phyloP scores from a whole-genome alignment of 441 rosid species.

The Viola pubescens region DNA sequence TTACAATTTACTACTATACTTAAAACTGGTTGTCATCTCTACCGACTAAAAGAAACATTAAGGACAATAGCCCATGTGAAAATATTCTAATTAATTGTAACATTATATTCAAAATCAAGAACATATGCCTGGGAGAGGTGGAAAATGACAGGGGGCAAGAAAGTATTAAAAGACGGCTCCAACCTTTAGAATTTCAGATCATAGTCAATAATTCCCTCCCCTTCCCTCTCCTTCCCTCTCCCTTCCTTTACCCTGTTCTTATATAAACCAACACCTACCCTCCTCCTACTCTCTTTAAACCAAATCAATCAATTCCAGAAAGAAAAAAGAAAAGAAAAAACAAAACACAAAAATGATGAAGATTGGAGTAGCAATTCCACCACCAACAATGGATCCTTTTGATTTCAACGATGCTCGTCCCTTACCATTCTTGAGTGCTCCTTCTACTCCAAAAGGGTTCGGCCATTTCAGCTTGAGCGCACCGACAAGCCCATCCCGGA shows the following conservation, averaged over 20 bases:
- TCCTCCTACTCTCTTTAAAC: not conserved
- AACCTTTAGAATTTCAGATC: conserved; percentile 2
- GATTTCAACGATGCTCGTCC: conserved; percentile 43
- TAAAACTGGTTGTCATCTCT: too few relatives aligned
- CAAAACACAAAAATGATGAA: not conserved
- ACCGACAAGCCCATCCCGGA: conserved; percentile 61
- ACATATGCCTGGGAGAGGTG: too few relatives aligned
- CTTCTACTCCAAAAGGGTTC: conserved; percentile 55
- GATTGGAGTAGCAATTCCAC: conserved; percentile 41
- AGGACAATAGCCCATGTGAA: too few relatives aligned
- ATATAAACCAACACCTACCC: not conserved
- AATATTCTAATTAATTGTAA: too few relatives aligned
- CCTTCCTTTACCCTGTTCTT: not conserved
- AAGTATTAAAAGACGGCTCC: conserved; percentile 11
- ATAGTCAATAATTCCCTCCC: conserved; percentile 13
- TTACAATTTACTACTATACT: too few relatives aligned
- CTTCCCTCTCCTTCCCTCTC: not conserved
- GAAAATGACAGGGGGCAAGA: not conserved
- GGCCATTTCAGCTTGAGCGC: conserved; percentile 56
- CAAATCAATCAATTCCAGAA: not conserved
- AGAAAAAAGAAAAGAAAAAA: not conserved
- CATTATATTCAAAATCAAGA: too few relatives aligned
- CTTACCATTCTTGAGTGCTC: conserved; percentile 44
- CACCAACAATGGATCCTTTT: conserved; percentile 32
- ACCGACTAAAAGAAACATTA: too few relatives aligned